Conservation (phyloP, 345 rosid species). For the Pseudoturritis turrita region DNA sequence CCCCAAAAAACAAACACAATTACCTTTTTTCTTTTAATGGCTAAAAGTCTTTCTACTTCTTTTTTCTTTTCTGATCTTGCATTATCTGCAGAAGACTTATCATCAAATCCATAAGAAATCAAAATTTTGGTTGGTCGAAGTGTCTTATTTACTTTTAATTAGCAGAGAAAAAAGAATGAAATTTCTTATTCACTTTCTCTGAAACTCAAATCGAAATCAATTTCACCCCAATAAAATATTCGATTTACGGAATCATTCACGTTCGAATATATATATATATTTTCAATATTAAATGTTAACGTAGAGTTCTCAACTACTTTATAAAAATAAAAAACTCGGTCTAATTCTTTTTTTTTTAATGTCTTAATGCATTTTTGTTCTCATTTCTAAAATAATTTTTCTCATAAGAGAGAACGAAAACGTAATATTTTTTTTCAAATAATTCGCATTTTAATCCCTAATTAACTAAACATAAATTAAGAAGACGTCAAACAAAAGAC, state of each 20-base stretch:
- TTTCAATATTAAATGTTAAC: too few species aligned
- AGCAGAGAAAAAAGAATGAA: too few species aligned
- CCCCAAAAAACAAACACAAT: constrained; percentile 15
- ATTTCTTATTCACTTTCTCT: not conserved
- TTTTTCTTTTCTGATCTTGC: not conserved
- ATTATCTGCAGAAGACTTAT: not conserved
- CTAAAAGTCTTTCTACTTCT: not conserved
- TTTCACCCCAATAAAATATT: not conserved
- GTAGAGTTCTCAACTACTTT: not conserved
- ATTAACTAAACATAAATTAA: not conserved
- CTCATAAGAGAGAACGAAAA: too few species aligned
- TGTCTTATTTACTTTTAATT: too few species aligned
- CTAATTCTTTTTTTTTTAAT: not conserved
- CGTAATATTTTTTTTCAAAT: too few species aligned
- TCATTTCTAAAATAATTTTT: too few species aligned
- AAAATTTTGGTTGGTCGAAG: not conserved
- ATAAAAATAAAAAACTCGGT: not conserved
- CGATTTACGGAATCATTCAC: not conserved
- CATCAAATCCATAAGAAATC: not conserved
- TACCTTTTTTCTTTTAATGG: constrained; percentile 9
- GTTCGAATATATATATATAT: too few species aligned
- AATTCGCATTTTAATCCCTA: too few species aligned
- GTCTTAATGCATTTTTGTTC: not conserved
- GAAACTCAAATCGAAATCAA: not conserved
- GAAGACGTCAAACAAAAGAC: constrained; percentile 22